Evolutionary conservation across 2,329 filamentous ascomycete genomes (phyloP), one percentile per base, ranked within the genome.

Genomic region (Penicillium paneum): DNA sequence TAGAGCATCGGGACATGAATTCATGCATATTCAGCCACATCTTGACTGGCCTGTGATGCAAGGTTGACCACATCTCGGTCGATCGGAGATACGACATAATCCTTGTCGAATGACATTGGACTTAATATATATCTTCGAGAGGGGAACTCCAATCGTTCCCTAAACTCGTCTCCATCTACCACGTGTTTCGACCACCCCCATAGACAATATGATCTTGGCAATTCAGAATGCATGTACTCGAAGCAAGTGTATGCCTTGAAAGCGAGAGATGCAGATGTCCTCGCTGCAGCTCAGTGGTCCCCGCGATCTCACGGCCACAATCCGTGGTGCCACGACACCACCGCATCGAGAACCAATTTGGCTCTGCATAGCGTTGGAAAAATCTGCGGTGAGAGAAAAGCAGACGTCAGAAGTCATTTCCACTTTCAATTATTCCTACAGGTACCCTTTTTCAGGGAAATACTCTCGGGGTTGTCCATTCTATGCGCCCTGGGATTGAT

Each of bases 321-420:
- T 61, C 56, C 68, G 44, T 71, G 68, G 69, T 67, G 68, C 69
- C 69, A 71, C 68, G 67, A 69, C 66, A 71, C 64, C 65, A 62
- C 57, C 59, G 60, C 62, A 62, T 60, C 56, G 57, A 54, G 54
- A 64, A 55, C 63, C 61, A 62, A 63, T 59, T 57, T 63, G 56
- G 57, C 55, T 53, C 58, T 58, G 60, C 66, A 63, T 65, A 40
- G 29, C 44, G 51, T 58, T 49, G 52, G 53, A 61, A 58, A 59
- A 58, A 59, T 43, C 50, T 60, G 57, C 62, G 62, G 62, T 64
- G 62, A 61, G 54, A 35, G 8, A 35, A 43, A 54, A 21, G 26
- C n/a, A 41, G 36, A 29, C 32, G 38, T 43, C 29, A 44, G 19
- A 41, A 29, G 8, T 11, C 12, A 24, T n/a, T 41, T 43, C 34